Conservation (phyloP, 2,329 filamentous ascomycete genomes). For the Scedosporium apiospermum region DNA sequence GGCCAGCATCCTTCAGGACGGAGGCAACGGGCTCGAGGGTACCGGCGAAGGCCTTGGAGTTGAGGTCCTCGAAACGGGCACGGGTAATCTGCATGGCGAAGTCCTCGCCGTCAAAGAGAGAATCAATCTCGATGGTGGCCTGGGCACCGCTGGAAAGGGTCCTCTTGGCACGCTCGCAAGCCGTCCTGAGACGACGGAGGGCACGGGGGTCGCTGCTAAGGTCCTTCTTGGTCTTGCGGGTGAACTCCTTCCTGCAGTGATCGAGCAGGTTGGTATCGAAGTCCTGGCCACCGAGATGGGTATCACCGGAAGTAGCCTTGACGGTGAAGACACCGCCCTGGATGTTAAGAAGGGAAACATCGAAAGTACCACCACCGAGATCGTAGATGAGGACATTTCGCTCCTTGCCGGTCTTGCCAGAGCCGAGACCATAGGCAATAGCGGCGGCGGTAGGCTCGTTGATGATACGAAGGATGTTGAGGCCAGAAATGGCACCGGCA, state of each 20-base stretch:
- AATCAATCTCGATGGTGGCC: slow-evolving; percentile 97
- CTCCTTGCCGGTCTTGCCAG: slow-evolving; percentile 94
- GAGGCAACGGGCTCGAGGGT: slow-evolving; percentile 93
- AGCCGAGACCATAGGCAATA: slow-evolving; percentile 94
- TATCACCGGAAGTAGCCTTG: slow-evolving; percentile 96
- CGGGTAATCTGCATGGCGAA: slow-evolving; percentile 96
- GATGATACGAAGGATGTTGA: slow-evolving; percentile 99
- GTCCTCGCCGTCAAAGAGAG: slow-evolving; percentile 94
- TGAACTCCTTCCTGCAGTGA: slow-evolving; percentile 95
- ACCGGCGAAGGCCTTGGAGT: slow-evolving; percentile 87
- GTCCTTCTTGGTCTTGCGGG: slow-evolving; percentile 69
- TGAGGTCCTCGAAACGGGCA: slow-evolving; percentile 97
- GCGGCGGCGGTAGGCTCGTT: slow-evolving; percentile 98
- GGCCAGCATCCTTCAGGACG: slow-evolving; percentile 83
- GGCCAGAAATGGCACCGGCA: slow-evolving; percentile 90
- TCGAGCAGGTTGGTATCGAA: slow-evolving; percentile 95
- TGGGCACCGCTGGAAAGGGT: slow-evolving; percentile 95
- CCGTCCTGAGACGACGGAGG: slow-evolving; percentile 89
- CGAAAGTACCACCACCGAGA: slow-evolving; percentile 99
- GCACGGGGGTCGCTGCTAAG: slow-evolving; percentile 79
- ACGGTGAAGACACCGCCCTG: slow-evolving; percentile 99
- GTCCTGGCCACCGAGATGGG: slow-evolving; percentile 89
- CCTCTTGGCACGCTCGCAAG: slow-evolving; percentile 99
- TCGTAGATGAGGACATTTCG: slow-evolving; percentile 99
- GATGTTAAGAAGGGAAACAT: slow-evolving; percentile 98